Conservation (phyloP, 139 green algal species). For the Trebouxia sp. region DNA sequence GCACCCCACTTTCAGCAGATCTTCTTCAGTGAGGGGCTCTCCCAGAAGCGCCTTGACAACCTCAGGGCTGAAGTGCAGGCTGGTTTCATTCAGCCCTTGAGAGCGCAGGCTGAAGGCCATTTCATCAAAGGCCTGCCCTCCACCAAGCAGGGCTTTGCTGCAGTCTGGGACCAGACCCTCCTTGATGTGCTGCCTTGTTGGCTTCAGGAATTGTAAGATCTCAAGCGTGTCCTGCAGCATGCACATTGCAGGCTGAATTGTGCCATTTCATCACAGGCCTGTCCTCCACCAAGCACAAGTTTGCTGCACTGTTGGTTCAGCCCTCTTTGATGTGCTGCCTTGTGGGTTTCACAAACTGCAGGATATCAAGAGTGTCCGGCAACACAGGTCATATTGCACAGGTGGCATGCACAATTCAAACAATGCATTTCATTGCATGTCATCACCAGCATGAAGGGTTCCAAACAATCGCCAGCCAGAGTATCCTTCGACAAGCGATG, state of each 20-base stretch:
- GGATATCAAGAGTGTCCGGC: conserved; percentile 28
- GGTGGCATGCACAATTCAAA: background rate
- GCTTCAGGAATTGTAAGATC: conserved; percentile 30
- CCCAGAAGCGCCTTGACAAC: conserved; percentile 32
- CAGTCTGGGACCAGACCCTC: conserved; percentile 33
- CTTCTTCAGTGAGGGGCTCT: conserved; percentile 28
- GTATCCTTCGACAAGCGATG: background rate
- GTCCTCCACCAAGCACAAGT: background rate
- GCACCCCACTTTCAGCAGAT: conserved; percentile 26
- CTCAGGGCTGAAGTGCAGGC: conserved; percentile 26
- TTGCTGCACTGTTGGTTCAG: conserved; percentile 34
- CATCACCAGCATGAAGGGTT: background rate
- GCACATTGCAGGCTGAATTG: background rate
- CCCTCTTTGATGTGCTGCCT: conserved; percentile 34
- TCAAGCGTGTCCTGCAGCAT: conserved; percentile 28
- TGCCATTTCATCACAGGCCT: background rate
- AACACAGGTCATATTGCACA: background rate
- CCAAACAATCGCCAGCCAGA: background rate
- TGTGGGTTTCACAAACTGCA: conserved; percentile 22
- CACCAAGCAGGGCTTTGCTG: conserved; percentile 27
- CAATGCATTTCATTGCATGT: background rate
- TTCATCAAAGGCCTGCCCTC: background rate
- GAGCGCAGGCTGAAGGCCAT: background rate
- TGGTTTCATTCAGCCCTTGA: conserved; percentile 1
- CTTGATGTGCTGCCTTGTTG: conserved; percentile 26